phyloP scores from a whole-genome alignment of 1,139 yeast genomes.

The Scheffersomyces lignicola region DNA sequence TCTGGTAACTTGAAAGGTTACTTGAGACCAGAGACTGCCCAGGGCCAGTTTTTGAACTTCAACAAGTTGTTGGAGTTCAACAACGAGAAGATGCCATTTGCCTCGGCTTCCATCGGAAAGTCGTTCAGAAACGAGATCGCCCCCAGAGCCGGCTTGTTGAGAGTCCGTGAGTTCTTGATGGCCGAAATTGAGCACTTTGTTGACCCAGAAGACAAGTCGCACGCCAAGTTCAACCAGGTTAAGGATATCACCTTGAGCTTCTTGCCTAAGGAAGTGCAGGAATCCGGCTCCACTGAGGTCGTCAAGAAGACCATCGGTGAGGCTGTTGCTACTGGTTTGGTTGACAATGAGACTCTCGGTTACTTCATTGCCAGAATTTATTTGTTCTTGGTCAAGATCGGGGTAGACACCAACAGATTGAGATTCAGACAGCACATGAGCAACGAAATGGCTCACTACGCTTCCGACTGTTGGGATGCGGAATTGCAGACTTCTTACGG shows the following conservation, averaged over 20 bases:
- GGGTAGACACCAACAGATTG: conserved; percentile 79
- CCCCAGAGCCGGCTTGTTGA: conserved; percentile 94
- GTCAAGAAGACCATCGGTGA: conserved; percentile 74
- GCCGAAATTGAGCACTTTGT: conserved; percentile 99
- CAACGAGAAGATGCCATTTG: conserved; percentile 97
- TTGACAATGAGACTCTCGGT: conserved; percentile 96
- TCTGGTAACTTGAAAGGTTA: conserved; percentile 95
- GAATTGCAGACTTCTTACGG: conserved; percentile 95
- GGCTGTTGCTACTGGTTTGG: conserved; percentile 84
- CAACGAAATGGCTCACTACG: conserved; percentile 99
- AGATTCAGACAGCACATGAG: conserved; percentile 99
- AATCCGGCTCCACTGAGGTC: conserved; percentile 75
- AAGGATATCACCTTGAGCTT: conserved; percentile 71
- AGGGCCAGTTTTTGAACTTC: conserved; percentile 97
- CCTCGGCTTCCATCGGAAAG: conserved; percentile 97
- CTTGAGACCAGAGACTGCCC: conserved; percentile 98
- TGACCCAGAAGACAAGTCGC: conserved; percentile 85
- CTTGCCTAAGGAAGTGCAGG: conserved; percentile 84
- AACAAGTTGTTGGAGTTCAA: conserved; percentile 90
- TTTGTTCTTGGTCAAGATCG: conserved; percentile 80
- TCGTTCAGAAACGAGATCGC: conserved; percentile 98
- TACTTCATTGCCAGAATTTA: conserved; percentile 94
- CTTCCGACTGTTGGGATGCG: conserved; percentile 99
- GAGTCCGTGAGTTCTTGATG: conserved; percentile 98
- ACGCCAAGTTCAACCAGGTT: conserved; percentile 76